These are phyloP conservation scores for Acrocalymma vagum DNA, from an alignment of 2,329 filamentous ascomycete genomes.

Conservation along the genomic window DNA sequence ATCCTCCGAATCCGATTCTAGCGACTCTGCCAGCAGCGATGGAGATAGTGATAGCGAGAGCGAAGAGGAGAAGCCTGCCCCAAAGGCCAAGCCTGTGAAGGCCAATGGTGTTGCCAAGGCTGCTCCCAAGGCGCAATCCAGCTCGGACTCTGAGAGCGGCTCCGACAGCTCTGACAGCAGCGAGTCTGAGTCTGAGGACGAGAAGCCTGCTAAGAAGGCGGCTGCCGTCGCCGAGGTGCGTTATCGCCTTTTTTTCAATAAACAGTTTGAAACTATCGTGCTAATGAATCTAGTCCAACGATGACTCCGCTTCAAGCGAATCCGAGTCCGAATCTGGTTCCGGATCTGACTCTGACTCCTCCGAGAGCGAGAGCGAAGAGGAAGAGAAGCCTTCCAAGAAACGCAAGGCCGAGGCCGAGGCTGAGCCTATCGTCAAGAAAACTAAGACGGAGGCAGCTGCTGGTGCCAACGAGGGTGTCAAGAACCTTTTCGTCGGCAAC, in stretches of 20 bases:
- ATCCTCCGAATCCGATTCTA: conserved; percentile 42
- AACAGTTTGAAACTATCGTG: background rate
- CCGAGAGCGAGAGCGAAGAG: conserved; percentile 40
- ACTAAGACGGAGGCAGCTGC: conserved; percentile 65
- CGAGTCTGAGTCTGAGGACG: conserved; percentile 37
- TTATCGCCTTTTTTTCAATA: background rate
- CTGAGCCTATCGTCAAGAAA: conserved; percentile 69
- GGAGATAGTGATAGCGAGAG: conserved; percentile 37
- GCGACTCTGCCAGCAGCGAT: conserved; percentile 32
- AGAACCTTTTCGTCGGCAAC: conserved; percentile 88
- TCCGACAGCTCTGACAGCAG: conserved; percentile 28
- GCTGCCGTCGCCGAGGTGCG: conserved; percentile 33
- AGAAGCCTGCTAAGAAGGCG: conserved; percentile 36
- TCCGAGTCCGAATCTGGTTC: conserved; percentile 46
- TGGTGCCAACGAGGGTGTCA: conserved; percentile 56
- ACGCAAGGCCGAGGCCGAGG: conserved; percentile 69
- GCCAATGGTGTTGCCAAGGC: conserved; percentile 32
- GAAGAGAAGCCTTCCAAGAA: conserved; percentile 65
- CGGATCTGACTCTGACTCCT: conserved; percentile 39
- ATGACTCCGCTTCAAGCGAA: conserved; percentile 23
- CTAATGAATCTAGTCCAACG: conserved; percentile 39
- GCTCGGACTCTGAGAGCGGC: too few relatives aligned
- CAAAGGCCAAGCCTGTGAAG: conserved; percentile 44
- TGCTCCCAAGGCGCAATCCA: too few relatives aligned
- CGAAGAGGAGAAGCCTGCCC: conserved; percentile 37